These are phyloP conservation scores for Eucalyptus curtisii DNA, from an alignment of 345 rosid genomes.

Conservation along the genomic window DNA sequence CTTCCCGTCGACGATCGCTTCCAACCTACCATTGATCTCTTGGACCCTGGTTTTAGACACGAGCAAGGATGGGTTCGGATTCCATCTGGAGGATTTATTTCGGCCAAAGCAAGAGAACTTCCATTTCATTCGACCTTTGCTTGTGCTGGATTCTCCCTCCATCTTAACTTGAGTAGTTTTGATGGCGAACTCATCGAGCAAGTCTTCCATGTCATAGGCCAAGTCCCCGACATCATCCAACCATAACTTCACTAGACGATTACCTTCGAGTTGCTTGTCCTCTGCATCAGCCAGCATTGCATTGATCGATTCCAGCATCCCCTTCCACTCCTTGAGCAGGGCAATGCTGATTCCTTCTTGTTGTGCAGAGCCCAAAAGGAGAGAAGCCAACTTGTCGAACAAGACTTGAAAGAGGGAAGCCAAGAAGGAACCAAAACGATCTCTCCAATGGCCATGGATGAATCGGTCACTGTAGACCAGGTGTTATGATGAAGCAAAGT, in stretches of 20 bases:
- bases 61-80: background rate
- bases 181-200: background rate
- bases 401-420: background rate
- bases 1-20: rapidly evolving
- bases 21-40: background rate
- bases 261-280: background rate
- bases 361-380: background rate
- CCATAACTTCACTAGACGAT: rapidly evolving
- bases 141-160: background rate
- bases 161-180: background rate
- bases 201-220: background rate
- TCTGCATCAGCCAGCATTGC: background rate
- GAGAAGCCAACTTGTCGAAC: background rate
- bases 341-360: rapidly evolving
- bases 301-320: background rate
- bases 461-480: background rate
- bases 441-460: background rate
- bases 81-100: background rate
- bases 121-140: rapidly evolving
- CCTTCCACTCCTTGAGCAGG: background rate
- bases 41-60: rapidly evolving
- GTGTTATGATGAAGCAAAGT: rapidly evolving
- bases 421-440: background rate
- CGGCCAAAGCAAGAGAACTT: background rate
- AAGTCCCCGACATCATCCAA: background rate